Evolutionary conservation across 2,329 filamentous ascomycete species (phyloP).

Genomic region (Kalaharituber pfeilii): DNA sequence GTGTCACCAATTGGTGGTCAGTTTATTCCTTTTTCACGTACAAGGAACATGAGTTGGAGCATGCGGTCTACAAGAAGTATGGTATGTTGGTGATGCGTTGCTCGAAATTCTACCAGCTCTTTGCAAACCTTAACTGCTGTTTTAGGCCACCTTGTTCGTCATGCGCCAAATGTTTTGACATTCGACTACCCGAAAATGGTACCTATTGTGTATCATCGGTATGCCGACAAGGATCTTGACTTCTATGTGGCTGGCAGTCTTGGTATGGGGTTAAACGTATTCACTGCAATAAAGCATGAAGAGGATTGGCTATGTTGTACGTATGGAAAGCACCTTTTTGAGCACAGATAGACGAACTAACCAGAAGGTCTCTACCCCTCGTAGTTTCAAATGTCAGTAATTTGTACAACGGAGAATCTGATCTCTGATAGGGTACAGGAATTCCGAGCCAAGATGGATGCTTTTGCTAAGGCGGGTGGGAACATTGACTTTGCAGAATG

Average conservation of each 20-base stretch:
- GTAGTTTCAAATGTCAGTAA: neutral
- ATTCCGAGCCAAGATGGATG: neutral
- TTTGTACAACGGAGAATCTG: neutral
- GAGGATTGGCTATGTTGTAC: neutral
- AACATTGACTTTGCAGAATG: neutral
- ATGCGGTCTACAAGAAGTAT: slow-evolving; percentile 4
- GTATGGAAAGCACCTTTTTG: no score
- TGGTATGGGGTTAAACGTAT: neutral
- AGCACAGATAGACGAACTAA: no score
- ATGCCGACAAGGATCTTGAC: neutral
- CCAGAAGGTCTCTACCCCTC: neutral
- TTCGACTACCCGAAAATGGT: neutral
- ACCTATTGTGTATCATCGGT: neutral
- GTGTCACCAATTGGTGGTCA: neutral
- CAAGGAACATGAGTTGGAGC: neutral
- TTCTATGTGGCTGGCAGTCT: neutral
- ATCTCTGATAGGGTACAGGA: neutral
- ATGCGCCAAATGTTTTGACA: neutral
- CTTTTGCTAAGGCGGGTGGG: neutral
- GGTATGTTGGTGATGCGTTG: neutral
- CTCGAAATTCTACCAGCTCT: no score
- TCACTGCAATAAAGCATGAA: neutral
- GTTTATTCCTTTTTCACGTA: slow-evolving; percentile 1
- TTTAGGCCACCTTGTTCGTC: slow-evolving; percentile 5
- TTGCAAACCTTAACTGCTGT: no score